phyloP scores from a whole-genome alignment of 129 eudicot species.

The Saussurea involucrata region DNA sequence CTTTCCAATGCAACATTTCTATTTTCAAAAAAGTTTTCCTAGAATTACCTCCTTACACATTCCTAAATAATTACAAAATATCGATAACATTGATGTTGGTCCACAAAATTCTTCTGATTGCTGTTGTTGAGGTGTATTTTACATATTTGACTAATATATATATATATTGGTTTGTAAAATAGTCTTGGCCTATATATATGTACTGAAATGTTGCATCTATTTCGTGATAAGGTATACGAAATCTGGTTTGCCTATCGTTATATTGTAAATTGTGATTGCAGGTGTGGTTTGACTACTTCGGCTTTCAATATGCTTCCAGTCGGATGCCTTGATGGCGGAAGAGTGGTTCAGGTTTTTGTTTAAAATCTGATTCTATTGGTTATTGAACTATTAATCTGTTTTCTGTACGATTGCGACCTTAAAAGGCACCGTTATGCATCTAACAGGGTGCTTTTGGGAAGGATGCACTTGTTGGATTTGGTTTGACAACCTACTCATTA shows the following conservation, averaged over 20 bases:
- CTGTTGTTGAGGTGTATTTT: slow-evolving; percentile 12
- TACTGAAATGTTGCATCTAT: neutral
- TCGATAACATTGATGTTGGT: slow-evolving; percentile 2
- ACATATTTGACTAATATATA: neutral
- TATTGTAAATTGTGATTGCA: slow-evolving; percentile 22
- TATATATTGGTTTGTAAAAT: no score
- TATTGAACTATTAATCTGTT: neutral
- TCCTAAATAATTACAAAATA: neutral
- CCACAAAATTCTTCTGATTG: neutral
- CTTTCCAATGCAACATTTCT: slow-evolving; percentile 7
- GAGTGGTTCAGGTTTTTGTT: slow-evolving; percentile 80
- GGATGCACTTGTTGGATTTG: slow-evolving; percentile 64
- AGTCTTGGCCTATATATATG: no score
- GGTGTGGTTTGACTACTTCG: slow-evolving; percentile 98
- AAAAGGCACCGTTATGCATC: slow-evolving; percentile 1
- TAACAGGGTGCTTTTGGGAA: slow-evolving; percentile 94
- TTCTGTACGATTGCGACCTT: slow-evolving; percentile 18
- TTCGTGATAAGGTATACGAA: neutral
- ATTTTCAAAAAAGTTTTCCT: neutral
- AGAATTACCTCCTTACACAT: slow-evolving; percentile 3
- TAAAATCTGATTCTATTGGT: neutral
- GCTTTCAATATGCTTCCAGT: slow-evolving; percentile 97
- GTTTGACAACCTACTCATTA: slow-evolving; percentile 74
- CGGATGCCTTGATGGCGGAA: slow-evolving; percentile 99
- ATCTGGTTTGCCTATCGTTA: neutral